Conservation (phyloP, 176 grass and related monocot genomes). For the Paspalum notatum region DNA sequence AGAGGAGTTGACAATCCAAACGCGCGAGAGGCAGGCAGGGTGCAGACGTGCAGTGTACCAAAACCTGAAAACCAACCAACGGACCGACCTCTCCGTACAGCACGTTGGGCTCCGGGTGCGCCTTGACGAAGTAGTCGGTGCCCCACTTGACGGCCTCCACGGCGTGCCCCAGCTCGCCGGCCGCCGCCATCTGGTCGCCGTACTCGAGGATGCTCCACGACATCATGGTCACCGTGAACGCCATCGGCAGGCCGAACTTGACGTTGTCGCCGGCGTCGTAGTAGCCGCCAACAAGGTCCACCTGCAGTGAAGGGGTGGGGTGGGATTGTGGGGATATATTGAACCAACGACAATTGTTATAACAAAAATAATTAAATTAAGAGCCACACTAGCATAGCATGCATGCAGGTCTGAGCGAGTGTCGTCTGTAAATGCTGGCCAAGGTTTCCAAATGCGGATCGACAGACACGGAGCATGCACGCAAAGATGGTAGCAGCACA, state of each 20-base stretch:
- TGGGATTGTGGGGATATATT: background rate
- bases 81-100: constrained; percentile 77
- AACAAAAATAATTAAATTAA: too few relatives aligned
- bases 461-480: background rate
- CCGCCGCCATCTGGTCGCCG: constrained; percentile 73
- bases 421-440: background rate
- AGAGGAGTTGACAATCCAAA: too few relatives aligned
- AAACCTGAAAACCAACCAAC: too few relatives aligned
- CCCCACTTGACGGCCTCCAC: constrained; percentile 93
- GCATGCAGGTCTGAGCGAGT: too few relatives aligned
- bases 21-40: too few relatives aligned
- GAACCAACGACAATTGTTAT: constrained; percentile 72
- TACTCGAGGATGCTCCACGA: constrained; percentile 88
- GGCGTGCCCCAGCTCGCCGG: constrained; percentile 80
- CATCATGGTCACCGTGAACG: constrained; percentile 99
- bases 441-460: background rate
- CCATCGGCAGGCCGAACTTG: constrained; percentile 96
- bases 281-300: constrained; percentile 87
- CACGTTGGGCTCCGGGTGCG: constrained; percentile 74
- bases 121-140: constrained; percentile 91
- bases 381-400: too few relatives aligned
- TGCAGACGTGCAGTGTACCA: too few relatives aligned
- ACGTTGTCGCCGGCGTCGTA: constrained; percentile 98
- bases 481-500: background rate
- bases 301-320: too few relatives aligned